Base-by-base conservation (phyloP, 1,284 basidiomycete genomes). In the Heliocybe sulcata region DNA sequence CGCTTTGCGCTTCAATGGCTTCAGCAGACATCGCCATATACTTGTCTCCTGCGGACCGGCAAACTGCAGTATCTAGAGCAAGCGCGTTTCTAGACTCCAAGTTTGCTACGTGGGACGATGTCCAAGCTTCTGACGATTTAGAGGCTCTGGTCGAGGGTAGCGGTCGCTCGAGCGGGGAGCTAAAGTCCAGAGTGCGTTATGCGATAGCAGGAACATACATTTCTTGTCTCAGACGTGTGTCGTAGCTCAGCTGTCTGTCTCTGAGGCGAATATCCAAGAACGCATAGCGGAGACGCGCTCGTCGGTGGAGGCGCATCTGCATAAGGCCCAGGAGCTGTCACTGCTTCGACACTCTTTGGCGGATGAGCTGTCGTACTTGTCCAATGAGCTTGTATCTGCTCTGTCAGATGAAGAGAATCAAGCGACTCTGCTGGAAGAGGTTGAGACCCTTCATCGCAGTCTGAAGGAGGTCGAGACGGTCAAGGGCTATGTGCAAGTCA, bases 391-490 rank as follows among this genome's bases (percentile, higher is more conserved):
- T n/a, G 71, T 82, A 45, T 87, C 88, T 0, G 71, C 79, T 0
- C 61, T 80, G 27, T 73, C 74, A 10, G 74, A 72, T 20, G 74
- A 72, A 35, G 47, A 4, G 6, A 70, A 66, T 31, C 66, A 72
- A 42, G 73, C 83, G 1, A 89, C 86, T 1, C 71, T 92, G 11
- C 72, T 95, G n/a, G 90, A 95, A 69, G 85, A 85, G 38, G 75
- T 94, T 57, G 90, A 94, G 64, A 79, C 77, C 0, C 69, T 90
- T 55, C 88, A 92, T 65, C 75, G 80, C 54, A 80, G 79, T 63
- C 65, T 95, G 60, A 85, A 82, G 64, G 87, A 90, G 63, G 74
- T 94, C 29, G 77, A 88, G 62, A 82, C 80, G 53, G 83, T 92
- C 9, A 83, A 84, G 62, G 77, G 79, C 22, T 96, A 95, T 69